These are phyloP conservation scores for Claviceps paspali DNA, from an alignment of 2,329 filamentous ascomycete genomes.

Conservation along the genomic window DNA sequence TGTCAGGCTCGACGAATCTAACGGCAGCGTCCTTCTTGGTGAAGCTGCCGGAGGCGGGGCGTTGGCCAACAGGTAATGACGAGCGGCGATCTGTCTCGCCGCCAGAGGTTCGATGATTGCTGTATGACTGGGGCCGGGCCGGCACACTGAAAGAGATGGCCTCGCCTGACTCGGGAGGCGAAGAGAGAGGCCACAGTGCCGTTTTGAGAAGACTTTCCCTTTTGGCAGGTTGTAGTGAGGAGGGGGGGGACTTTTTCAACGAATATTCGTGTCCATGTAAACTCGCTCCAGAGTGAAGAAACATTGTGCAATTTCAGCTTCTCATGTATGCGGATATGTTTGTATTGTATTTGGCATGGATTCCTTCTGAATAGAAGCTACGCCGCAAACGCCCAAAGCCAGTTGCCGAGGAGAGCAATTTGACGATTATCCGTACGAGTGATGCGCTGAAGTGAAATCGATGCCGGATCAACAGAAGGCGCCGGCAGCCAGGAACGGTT, in stretches of 20 bases:
- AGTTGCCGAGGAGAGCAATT: too few relatives aligned
- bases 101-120: constrained; percentile 1
- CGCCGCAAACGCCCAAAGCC: neutral
- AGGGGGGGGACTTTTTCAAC: constrained; percentile 16
- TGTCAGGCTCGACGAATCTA: constrained; percentile 26
- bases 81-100: constrained; percentile 1
- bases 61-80: constrained; percentile 9
- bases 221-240: constrained; percentile 16
- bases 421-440: too few relatives aligned
- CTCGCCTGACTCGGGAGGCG: constrained; percentile 10
- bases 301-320: constrained; percentile 24
- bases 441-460: too few relatives aligned
- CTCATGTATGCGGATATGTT: too few relatives aligned
- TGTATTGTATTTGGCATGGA: too few relatives aligned
- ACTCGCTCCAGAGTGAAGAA: constrained; percentile 43
- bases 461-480: too few relatives aligned
- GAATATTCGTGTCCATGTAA: constrained; percentile 47
- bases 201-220: constrained; percentile 28
- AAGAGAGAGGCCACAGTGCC: constrained; percentile 21
- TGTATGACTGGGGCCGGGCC: neutral
- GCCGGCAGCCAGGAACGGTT: neutral
- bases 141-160: constrained; percentile 5
- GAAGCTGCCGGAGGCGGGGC: constrained; percentile 24
- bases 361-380: too few relatives aligned
- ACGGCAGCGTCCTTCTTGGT: constrained; percentile 27